phyloP scores from a whole-genome alignment of 2,329 filamentous ascomycete species.

The Sporothrix mexicana region DNA sequence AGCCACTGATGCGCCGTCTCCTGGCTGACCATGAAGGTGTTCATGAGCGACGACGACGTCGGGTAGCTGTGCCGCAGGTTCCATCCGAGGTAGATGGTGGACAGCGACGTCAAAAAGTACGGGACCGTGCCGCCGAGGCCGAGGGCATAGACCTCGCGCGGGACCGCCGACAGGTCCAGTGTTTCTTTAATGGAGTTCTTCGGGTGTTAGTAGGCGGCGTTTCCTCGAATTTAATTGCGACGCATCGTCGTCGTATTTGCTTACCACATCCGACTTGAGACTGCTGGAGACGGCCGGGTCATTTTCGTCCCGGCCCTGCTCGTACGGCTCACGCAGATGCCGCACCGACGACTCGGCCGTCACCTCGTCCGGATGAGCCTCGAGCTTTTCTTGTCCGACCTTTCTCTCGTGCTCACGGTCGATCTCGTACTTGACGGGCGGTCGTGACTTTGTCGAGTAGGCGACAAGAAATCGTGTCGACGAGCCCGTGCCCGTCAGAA shows the following conservation, averaged over 20 bases:
- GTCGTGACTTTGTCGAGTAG: constrained; percentile 36
- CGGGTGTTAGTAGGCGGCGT: not conserved
- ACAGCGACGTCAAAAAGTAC: constrained; percentile 81
- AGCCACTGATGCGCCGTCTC: constrained; percentile 75
- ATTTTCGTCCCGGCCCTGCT: constrained; percentile 35
- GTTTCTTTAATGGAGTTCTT: constrained; percentile 72
- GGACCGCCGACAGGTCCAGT: constrained; percentile 68
- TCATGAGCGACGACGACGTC: constrained; percentile 64
- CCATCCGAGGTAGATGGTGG: constrained; percentile 82
- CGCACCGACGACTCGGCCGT: constrained; percentile 62
- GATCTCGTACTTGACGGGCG: constrained; percentile 43
- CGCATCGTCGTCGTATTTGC: not conserved
- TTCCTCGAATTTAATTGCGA: too few relatives aligned
- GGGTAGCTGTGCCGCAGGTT: constrained; percentile 74
- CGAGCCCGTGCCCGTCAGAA: too few relatives aligned
- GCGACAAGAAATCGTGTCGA: not conserved
- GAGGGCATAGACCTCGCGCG: constrained; percentile 69
- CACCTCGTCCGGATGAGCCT: constrained; percentile 65
- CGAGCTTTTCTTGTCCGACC: constrained; percentile 60
- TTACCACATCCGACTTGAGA: constrained; percentile 62
- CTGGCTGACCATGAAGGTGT: constrained; percentile 69
- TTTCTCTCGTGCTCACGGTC: constrained; percentile 63
- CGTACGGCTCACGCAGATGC: constrained; percentile 53
- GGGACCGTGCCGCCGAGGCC: constrained; percentile 81
- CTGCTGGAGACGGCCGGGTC: constrained; percentile 42